A percentile compares a stretch with the other conserved stretches of the same genome.
Conservation (phyloP, 306 rosid genomes). For the Citrullus amarus region DNA sequence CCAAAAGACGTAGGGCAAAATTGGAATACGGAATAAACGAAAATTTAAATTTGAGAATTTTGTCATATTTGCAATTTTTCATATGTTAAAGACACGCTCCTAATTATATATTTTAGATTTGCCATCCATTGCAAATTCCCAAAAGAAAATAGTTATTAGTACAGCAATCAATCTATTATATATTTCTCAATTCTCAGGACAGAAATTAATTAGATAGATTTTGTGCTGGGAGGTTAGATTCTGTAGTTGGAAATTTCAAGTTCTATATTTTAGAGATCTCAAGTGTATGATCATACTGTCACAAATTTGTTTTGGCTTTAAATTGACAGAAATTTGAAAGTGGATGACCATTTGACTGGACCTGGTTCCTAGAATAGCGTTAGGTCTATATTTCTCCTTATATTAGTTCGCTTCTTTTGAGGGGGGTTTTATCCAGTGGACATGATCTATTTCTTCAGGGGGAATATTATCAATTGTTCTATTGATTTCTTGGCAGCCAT, state of each 20-base stretch:
- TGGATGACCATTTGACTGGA: background rate
- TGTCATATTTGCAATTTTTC: too few relatives aligned
- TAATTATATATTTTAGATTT: too few relatives aligned
- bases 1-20: too few relatives aligned
- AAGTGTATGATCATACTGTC: background rate
- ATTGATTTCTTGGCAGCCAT: constrained; percentile 41
- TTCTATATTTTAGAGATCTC: background rate
- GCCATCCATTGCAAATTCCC: too few relatives aligned
- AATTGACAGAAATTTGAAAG: background rate
- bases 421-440: background rate
- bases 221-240: background rate
- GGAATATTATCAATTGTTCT: background rate
- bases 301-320: background rate
- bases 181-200: background rate
- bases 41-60: too few relatives aligned
- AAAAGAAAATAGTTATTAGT: background rate
- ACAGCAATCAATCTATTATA: background rate
- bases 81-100: too few relatives aligned
- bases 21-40: too few relatives aligned
- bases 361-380: background rate
- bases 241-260: background rate
- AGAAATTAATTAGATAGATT: background rate
- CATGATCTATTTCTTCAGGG: background rate
- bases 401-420: background rate
- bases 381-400: background rate